These are phyloP conservation scores for Fusarium sp. DNA, from an alignment of 2,329 filamentous ascomycete species.

Conservation along the genomic window DNA sequence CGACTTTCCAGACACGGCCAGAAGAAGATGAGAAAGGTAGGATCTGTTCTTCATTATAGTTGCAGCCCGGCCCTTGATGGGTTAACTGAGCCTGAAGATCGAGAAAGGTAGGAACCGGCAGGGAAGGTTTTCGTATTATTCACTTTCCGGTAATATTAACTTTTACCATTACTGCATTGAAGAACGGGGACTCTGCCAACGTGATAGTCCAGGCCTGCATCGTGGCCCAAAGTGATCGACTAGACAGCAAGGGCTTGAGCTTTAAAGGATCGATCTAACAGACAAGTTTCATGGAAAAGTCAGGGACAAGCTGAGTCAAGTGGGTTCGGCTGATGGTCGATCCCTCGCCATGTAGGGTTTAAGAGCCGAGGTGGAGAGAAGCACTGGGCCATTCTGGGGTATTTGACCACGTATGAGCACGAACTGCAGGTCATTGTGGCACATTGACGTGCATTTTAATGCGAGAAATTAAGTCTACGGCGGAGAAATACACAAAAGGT, in stretches of 20 bases:
- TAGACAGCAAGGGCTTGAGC: neutral
- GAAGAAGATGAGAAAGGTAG: neutral
- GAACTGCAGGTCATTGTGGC: neutral
- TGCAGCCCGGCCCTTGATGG: too few species aligned
- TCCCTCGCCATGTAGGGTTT: neutral
- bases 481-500: neutral
- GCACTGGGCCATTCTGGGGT: neutral
- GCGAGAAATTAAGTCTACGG: neutral
- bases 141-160: neutral
- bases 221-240: neutral
- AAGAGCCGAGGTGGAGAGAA: neutral
- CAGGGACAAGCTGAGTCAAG: neutral
- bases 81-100: too few species aligned
- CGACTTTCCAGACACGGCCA: neutral
- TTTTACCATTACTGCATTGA: neutral
- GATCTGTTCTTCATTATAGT: too few species aligned
- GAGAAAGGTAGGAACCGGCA: neutral
- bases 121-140: neutral
- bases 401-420: neutral
- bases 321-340: neutral
- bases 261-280: neutral
- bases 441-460: neutral
- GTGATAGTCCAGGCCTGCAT: neutral
- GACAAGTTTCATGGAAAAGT: neutral
- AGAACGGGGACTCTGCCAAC: neutral